Evolutionary conservation across 352 stramenopile species (phyloP).

Genomic region (Phytophthora ramorum): DNA sequence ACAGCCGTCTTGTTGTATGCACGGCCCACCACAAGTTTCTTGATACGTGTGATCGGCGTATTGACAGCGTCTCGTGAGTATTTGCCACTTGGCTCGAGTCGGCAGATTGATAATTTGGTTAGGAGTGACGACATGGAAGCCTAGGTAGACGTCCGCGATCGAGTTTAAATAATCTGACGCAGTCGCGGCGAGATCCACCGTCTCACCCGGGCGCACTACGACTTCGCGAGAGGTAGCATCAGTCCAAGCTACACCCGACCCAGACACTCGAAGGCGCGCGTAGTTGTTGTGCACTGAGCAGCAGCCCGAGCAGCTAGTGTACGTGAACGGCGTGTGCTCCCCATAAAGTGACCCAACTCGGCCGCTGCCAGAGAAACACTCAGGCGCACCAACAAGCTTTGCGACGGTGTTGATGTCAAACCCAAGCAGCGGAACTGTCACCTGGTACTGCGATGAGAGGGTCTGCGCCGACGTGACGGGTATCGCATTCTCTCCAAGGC

Average conservation of each 20-base stretch:
- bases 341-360: constrained; percentile 61
- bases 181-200: constrained; percentile 55
- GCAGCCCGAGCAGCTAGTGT: constrained; percentile 69
- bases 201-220: constrained; percentile 51
- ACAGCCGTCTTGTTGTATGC: constrained; percentile 38
- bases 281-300: constrained; percentile 68
- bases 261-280: constrained; percentile 52
- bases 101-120: constrained; percentile 75
- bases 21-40: constrained; percentile 55
- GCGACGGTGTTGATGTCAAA: constrained; percentile 70
- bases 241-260: constrained; percentile 38
- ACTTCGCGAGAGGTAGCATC: constrained; percentile 47
- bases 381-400: constrained; percentile 71
- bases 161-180: constrained; percentile 67
- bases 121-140: constrained; percentile 73
- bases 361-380: constrained; percentile 62
- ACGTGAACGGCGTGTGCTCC: constrained; percentile 53
- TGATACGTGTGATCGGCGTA: constrained; percentile 57
- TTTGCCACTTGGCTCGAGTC: constrained; percentile 56
- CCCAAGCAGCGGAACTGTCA: constrained; percentile 45
- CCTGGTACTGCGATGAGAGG: constrained; percentile 46
- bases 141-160: constrained; percentile 67
- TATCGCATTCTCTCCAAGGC: constrained; percentile 38
- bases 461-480: constrained; percentile 38
- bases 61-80: constrained; percentile 66